Evolutionary conservation across 139 green algal genomes (phyloP).

Genomic region (Chlamydomonas schloesseri): DNA sequence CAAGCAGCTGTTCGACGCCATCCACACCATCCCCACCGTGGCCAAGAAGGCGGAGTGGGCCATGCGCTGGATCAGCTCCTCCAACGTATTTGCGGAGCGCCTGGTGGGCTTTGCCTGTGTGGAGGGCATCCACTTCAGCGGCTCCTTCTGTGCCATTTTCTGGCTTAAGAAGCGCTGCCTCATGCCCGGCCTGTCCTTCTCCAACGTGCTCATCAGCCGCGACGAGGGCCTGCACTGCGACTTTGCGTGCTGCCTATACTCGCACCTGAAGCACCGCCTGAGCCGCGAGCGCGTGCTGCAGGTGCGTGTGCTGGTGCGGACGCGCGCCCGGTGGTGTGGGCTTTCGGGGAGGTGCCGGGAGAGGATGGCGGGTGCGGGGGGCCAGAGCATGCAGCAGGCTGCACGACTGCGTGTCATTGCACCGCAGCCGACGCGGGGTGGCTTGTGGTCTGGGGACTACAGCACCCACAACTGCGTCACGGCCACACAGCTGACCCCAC

Average conservation of each 20-base stretch:
- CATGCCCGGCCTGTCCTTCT: slow-evolving; percentile 98
- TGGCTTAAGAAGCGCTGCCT: slow-evolving; percentile 99
- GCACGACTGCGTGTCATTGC: too few species aligned
- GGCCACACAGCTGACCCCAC: too few species aligned
- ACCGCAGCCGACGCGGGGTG: too few species aligned
- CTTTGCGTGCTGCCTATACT: slow-evolving; percentile 98
- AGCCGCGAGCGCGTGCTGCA: neutral
- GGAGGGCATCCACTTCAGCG: slow-evolving; percentile 99
- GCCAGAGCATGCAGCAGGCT: too few species aligned
- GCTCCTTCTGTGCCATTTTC: slow-evolving; percentile 97
- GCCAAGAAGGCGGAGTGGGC: slow-evolving; percentile 98
- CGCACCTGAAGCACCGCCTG: slow-evolving; percentile 47
- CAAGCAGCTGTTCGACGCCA: slow-evolving; percentile 92
- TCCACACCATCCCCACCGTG: slow-evolving; percentile 92
- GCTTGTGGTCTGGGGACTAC: too few species aligned
- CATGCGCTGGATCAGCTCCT: slow-evolving; percentile 94
- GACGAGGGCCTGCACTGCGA: slow-evolving; percentile 99
- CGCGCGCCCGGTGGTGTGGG: too few species aligned
- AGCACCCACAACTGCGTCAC: too few species aligned
- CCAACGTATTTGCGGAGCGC: slow-evolving; percentile 86
- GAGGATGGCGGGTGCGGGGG: neutral
- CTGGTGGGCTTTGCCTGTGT: slow-evolving; percentile 96
- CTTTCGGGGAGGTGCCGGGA: neutral
- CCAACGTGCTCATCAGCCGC: slow-evolving; percentile 97
- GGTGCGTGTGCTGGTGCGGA: neutral